Evolutionary conservation across 148 eudicot species (phyloP).

Genomic region (Gaultheria prostrata): DNA sequence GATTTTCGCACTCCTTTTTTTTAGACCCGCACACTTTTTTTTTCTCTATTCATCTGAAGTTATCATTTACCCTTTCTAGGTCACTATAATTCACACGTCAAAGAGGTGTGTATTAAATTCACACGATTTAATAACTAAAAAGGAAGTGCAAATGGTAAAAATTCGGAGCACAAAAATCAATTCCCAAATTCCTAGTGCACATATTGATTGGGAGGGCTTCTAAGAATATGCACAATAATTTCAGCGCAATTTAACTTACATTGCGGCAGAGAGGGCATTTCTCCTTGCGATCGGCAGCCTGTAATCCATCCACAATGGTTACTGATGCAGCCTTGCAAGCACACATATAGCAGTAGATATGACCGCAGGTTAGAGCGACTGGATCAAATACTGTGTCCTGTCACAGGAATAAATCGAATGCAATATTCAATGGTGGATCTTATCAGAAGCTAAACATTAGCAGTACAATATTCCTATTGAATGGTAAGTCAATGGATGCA

Average conservation of each 20-base stretch:
- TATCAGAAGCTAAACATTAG: background rate
- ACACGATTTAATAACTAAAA: background rate
- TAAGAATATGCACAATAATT: background rate
- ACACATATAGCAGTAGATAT: constrained; percentile 82
- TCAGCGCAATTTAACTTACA: constrained; percentile 36
- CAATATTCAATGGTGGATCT: background rate
- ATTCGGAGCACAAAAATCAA: background rate
- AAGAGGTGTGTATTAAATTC: background rate
- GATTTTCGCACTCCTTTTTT: background rate
- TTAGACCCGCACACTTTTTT: too few species aligned
- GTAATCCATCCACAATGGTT: constrained; percentile 74
- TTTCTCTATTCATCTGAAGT: background rate
- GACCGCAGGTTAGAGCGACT: constrained; percentile 80
- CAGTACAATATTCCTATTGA: background rate
- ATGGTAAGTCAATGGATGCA: background rate
- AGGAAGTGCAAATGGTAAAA: background rate
- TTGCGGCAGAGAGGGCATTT: constrained; percentile 89
- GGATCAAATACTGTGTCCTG: constrained; percentile 93
- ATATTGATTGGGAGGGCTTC: background rate
- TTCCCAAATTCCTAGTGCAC: background rate
- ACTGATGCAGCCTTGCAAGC: constrained; percentile 92
- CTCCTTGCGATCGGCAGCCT: constrained; percentile 49
- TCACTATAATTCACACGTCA: background rate
- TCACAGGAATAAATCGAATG: constrained; percentile 1
- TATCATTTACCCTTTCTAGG: background rate